A percentile compares a stretch with the other conserved stretches of the same genome.
These are phyloP conservation scores for Hyaloscypha variabilis DNA, from an alignment of 495 filamentous ascomycete genomes.

Conservation along the genomic window DNA sequence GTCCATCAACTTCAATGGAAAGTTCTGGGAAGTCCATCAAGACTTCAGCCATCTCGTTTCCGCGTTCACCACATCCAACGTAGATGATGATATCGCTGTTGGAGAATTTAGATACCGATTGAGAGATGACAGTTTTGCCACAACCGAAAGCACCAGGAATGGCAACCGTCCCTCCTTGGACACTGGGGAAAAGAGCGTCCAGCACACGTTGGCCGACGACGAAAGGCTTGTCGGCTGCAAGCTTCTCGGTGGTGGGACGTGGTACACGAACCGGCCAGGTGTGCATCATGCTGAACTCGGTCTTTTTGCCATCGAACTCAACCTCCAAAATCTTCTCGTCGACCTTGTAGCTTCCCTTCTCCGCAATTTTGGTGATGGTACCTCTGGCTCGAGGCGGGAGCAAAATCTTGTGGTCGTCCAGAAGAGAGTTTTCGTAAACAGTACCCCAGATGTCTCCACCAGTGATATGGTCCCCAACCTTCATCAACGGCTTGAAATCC, in stretches of 20 bases:
- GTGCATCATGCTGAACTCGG: constrained; percentile 96
- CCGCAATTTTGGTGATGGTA: constrained; percentile 87
- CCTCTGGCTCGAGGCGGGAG: constrained; percentile 89
- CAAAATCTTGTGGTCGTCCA: constrained; percentile 93
- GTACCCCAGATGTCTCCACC: constrained; percentile 93
- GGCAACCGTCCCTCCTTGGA: constrained; percentile 95
- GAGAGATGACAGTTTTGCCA: constrained; percentile 98
- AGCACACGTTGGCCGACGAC: constrained; percentile 96
- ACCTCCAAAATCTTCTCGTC: constrained; percentile 93
- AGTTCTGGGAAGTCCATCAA: constrained; percentile 99
- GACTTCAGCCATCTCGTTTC: constrained; percentile 99
- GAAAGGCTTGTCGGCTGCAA: constrained; percentile 84
- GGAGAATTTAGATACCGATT: constrained; percentile 98
- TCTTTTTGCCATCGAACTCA: constrained; percentile 95
- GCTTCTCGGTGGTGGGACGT: constrained; percentile 85
- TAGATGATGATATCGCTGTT: constrained; percentile 99
- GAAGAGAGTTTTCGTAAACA: constrained; percentile 94
- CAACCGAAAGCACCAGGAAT: constrained; percentile 99
- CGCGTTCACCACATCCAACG: constrained; percentile 96
- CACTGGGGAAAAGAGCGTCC: constrained; percentile 96
- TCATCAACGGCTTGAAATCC: constrained; percentile 89
- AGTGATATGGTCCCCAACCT: constrained; percentile 95
- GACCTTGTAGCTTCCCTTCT: constrained; percentile 90
- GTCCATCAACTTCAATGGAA: constrained; percentile 84
- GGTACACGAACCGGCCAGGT: constrained; percentile 98